Evolutionary conservation across 73 alveolate species (phyloP).

Genomic region (Blepharisma stoltei): DNA sequence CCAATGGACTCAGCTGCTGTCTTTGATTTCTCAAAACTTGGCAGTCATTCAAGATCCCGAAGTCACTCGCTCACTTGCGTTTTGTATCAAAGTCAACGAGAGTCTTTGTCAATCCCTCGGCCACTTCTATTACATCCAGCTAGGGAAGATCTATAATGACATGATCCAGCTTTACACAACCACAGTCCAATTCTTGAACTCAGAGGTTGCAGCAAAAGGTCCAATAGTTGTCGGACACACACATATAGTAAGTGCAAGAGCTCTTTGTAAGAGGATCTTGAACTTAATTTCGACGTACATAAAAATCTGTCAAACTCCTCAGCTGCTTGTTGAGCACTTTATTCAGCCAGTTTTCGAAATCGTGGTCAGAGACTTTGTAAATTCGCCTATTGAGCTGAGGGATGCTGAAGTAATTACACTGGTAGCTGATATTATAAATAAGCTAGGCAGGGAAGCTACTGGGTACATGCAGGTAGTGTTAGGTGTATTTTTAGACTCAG

Average conservation of each 20-base stretch:
- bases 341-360: conserved; percentile 49
- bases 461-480: conserved; percentile 75
- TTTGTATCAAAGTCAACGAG: conserved; percentile 77
- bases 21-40: conserved; percentile 57
- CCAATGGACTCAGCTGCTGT: conserved; percentile 72
- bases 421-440: conserved; percentile 77
- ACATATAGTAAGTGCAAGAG: conserved; percentile 46
- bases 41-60: conserved; percentile 63
- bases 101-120: conserved; percentile 86
- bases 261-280: conserved; percentile 71
- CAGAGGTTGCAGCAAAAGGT: conserved; percentile 44
- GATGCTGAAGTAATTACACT: conserved; percentile 93
- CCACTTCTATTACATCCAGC: conserved; percentile 70
- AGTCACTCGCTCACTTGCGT: conserved; percentile 66
- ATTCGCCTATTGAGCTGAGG: conserved; percentile 77
- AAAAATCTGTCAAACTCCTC: conserved; percentile 36
- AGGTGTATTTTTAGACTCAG: conserved; percentile 66
- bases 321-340: conserved; percentile 31
- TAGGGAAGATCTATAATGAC: conserved; percentile 62
- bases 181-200: conserved; percentile 59
- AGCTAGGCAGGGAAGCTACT: conserved; percentile 60
- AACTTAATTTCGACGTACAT: conserved; percentile 61
- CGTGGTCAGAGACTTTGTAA: conserved; percentile 80
- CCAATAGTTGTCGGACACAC: conserved; percentile 39
- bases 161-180: conserved; percentile 62